Percentiles rank a stretch among this genome's conserved stretches.
Evolutionary conservation across 192 early-diverging fungal species (phyloP).

Genomic region (Gryganskiella cystojenkinii): DNA sequence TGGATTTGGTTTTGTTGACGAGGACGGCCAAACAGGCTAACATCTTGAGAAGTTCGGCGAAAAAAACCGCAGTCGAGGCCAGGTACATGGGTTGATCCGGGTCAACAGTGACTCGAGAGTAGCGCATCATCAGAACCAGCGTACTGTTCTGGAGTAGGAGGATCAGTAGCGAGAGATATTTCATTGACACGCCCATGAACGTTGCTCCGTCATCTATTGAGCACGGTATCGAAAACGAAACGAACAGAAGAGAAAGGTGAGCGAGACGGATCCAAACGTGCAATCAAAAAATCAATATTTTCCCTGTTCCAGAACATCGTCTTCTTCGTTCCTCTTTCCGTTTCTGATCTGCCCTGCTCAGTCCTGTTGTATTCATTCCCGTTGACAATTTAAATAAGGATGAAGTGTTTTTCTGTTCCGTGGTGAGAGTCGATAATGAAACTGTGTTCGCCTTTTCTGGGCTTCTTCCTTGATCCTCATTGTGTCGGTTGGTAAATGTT

Average conservation of each 20-base stretch:
- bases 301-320: too few species aligned
- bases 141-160: conserved; percentile 92
- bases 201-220: conserved; percentile 34
- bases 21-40: conserved; percentile 61
- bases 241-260: too few species aligned
- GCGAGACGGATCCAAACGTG: too few species aligned
- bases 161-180: conserved; percentile 85
- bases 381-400: too few species aligned
- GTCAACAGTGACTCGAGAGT: conserved; percentile 75
- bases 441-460: neutral
- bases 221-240: neutral
- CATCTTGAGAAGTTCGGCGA: conserved; percentile 89
- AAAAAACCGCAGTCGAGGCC: conserved; percentile 92
- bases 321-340: neutral
- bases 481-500: too few species aligned
- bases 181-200: conserved; percentile 73
- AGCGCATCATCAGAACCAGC: conserved; percentile 91
- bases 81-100: conserved; percentile 78
- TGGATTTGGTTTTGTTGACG: conserved; percentile 56
- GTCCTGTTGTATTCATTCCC: neutral
- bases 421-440: too few species aligned
- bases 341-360: neutral
- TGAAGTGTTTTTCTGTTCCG: too few species aligned
- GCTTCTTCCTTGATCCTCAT: too few species aligned
- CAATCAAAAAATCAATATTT: neutral